A percentile compares a stretch with the other conserved stretches of the same genome.
These are phyloP conservation scores for Colletotrichum lentis DNA, from an alignment of 2,329 filamentous ascomycete genomes.

Conservation along the genomic window DNA sequence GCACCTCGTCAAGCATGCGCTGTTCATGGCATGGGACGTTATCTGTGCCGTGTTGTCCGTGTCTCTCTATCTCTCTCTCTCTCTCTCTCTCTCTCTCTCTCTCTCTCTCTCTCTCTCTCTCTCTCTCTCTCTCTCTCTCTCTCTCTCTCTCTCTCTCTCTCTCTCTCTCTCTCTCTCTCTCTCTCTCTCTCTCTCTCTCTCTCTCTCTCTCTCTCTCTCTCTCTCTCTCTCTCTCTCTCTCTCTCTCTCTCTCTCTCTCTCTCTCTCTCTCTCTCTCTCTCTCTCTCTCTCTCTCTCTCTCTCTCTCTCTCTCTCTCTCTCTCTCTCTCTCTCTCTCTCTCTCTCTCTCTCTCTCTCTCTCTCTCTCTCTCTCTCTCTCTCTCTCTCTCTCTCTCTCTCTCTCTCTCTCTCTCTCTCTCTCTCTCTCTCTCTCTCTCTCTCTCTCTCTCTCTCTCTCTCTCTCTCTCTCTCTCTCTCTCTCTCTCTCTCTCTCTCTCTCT, in stretches of 20 bases:
- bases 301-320: background rate
- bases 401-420: background rate
- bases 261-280: background rate
- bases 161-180: background rate
- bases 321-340: background rate
- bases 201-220: background rate
- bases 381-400: background rate
- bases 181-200: background rate
- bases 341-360: background rate
- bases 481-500: background rate
- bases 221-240: background rate
- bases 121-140: background rate
- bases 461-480: background rate
- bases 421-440: background rate
- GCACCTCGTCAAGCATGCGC: conserved; percentile 32
- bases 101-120: background rate
- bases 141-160: background rate
- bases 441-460: background rate
- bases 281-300: background rate
- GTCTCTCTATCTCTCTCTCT: background rate
- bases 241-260: background rate
- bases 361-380: background rate
- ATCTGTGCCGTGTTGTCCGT: background rate
- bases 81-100: background rate
- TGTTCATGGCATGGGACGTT: conserved; percentile 32